Evolutionary conservation across 1,284 basidiomycete species (phyloP).

Genomic region (Sphaerobolus stellatus): DNA sequence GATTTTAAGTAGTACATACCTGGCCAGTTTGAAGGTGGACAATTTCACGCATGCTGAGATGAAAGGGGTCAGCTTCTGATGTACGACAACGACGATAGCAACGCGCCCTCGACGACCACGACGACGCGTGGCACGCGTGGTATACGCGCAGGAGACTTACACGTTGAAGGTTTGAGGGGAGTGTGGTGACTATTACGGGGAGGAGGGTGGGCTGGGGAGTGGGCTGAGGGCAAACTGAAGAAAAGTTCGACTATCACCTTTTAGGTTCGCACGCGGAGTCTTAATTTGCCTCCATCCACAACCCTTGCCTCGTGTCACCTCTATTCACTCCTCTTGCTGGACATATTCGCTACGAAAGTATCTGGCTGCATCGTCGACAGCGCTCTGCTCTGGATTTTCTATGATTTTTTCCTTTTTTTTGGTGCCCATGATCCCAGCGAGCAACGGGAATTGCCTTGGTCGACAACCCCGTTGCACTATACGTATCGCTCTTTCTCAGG

Average conservation of each 20-base stretch:
- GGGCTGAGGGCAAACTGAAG: conserved; percentile 12
- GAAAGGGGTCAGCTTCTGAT: conserved; percentile 16
- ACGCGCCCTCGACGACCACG: background rate
- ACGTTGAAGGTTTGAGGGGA: conserved; percentile 3
- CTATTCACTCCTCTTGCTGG: background rate
- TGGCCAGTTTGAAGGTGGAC: conserved; percentile 96
- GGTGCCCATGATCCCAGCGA: too few species aligned
- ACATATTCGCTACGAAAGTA: too few species aligned
- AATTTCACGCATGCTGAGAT: conserved; percentile 88
- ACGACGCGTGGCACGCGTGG: background rate
- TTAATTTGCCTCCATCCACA: background rate
- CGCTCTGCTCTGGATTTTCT: too few species aligned
- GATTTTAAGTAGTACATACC: conserved; percentile 46
- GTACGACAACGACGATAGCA: background rate
- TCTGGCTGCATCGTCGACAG: too few species aligned
- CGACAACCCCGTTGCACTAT: too few species aligned
- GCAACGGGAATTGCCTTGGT: too few species aligned
- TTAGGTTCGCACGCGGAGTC: conserved; percentile 12
- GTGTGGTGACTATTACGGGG: conserved; percentile 7
- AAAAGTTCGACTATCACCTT: conserved; percentile 10
- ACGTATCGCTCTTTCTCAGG: too few species aligned
- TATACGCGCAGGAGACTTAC: background rate
- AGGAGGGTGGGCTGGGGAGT: background rate
- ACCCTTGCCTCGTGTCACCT: background rate
- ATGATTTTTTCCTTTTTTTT: too few species aligned